phyloP scores from a whole-genome alignment of 129 eudicot species.

The Erigeron canadensis region DNA sequence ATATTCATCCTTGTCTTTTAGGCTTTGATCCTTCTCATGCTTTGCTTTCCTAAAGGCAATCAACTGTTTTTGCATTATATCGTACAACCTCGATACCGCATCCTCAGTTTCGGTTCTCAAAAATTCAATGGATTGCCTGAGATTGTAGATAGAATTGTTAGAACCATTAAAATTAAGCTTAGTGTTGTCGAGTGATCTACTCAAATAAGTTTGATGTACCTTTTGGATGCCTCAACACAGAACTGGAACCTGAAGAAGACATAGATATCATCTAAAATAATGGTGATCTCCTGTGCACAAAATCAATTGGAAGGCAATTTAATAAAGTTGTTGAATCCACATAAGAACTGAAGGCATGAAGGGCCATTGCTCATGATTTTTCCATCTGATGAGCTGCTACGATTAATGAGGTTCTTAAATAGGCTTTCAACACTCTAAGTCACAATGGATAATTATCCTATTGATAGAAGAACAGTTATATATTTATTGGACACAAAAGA shows the following conservation, averaged over 20 bases:
- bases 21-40: constrained; percentile 91
- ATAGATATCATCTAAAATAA: constrained; percentile 72
- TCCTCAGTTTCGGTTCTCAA: constrained; percentile 62
- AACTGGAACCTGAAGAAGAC: constrained; percentile 50
- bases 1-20: constrained; percentile 94
- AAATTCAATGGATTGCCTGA: constrained; percentile 52
- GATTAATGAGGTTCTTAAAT: constrained; percentile 48
- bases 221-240: constrained; percentile 69
- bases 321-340: constrained; percentile 78
- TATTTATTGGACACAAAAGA: background rate
- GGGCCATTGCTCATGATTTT: constrained; percentile 56
- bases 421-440: constrained; percentile 82
- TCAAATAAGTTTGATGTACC: constrained; percentile 89
- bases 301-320: constrained; percentile 76
- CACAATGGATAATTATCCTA: constrained; percentile 82
- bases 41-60: constrained; percentile 78
- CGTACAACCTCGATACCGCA: constrained; percentile 82
- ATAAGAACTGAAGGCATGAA: constrained; percentile 78
- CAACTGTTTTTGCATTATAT: constrained; percentile 84
- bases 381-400: constrained; percentile 47
- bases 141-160: constrained; percentile 57
- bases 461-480: background rate
- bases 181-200: constrained; percentile 78
- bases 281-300: constrained; percentile 75
- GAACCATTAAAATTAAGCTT: constrained; percentile 56